Evolutionary conservation across 2,329 filamentous ascomycete species (phyloP).

Genomic region (Aaosphaeria pasadenensis): DNA sequence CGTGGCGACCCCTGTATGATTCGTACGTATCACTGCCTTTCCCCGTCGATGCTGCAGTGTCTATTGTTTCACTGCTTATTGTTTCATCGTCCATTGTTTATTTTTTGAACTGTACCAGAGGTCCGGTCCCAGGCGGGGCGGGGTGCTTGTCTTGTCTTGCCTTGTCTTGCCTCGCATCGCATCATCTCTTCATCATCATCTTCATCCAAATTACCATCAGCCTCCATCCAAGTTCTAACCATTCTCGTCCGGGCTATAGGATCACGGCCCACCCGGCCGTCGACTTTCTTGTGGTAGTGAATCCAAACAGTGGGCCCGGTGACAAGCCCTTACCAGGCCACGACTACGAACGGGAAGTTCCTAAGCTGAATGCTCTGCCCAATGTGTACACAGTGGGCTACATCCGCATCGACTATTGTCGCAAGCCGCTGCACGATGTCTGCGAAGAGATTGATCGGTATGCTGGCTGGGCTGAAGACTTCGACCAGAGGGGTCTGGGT

Average conservation of each 20-base stretch:
- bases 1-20: too few species aligned
- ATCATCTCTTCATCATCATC: too few species aligned
- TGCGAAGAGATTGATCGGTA: constrained; percentile 44
- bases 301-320: constrained; percentile 46
- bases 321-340: constrained; percentile 37
- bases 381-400: constrained; percentile 49
- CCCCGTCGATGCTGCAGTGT: too few species aligned
- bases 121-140: too few species aligned
- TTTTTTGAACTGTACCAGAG: too few species aligned
- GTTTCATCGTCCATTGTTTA: too few species aligned
- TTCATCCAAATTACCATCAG: too few species aligned
- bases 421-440: constrained; percentile 4
- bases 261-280: neutral
- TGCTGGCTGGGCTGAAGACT: constrained; percentile 36
- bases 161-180: too few species aligned
- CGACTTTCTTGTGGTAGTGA: constrained; percentile 50
- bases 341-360: constrained; percentile 43
- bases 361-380: constrained; percentile 33
- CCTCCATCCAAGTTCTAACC: too few species aligned
- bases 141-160: too few species aligned
- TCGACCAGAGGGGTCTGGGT: constrained; percentile 31
- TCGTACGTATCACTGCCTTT: too few species aligned
- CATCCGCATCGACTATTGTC: constrained; percentile 47
- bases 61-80: too few species aligned
- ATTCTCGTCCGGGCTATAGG: neutral